These are phyloP conservation scores for Inonotus obliquus DNA, from an alignment of 1,284 basidiomycete genomes.

Conservation along the genomic window DNA sequence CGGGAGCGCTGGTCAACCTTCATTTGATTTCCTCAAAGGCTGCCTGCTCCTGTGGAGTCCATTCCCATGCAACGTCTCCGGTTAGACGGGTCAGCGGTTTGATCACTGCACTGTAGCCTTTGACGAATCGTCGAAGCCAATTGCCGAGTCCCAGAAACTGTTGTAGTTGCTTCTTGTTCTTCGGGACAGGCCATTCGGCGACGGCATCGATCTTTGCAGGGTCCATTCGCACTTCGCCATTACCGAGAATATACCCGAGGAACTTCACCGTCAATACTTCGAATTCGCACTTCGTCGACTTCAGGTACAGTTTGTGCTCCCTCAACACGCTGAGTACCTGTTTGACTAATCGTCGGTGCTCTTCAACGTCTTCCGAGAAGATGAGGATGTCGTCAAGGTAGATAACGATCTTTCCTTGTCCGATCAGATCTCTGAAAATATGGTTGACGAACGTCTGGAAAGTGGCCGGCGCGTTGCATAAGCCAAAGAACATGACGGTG, in stretches of 20 bases:
- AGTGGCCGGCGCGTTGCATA: background rate
- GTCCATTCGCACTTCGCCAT: slow-evolving; percentile 5
- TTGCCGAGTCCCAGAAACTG: slow-evolving; percentile 23
- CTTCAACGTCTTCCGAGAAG: background rate
- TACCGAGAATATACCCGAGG: background rate
- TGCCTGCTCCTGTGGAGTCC: background rate
- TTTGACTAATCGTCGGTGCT: background rate
- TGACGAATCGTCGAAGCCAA: slow-evolving; percentile 23
- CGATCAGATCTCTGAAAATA: background rate
- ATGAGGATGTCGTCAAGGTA: background rate
- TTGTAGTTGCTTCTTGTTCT: slow-evolving; percentile 20
- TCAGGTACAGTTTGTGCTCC: background rate
- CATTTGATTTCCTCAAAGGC: background rate
- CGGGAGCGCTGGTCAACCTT: background rate
- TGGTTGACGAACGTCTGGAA: background rate
- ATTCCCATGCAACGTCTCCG: background rate
- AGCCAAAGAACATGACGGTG: background rate
- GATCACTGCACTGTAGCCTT: background rate
- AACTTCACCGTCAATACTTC: background rate
- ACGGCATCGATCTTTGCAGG: slow-evolving; percentile 22
- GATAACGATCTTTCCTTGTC: background rate
- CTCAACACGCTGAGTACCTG: background rate
- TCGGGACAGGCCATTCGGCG: slow-evolving; percentile 23
- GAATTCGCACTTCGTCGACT: background rate
- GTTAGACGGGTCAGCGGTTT: background rate